A percentile compares a stretch with the other conserved stretches of the same genome.
These are phyloP conservation scores for Flaveria ramosissima DNA, from an alignment of 129 eudicot species.

Conservation along the genomic window DNA sequence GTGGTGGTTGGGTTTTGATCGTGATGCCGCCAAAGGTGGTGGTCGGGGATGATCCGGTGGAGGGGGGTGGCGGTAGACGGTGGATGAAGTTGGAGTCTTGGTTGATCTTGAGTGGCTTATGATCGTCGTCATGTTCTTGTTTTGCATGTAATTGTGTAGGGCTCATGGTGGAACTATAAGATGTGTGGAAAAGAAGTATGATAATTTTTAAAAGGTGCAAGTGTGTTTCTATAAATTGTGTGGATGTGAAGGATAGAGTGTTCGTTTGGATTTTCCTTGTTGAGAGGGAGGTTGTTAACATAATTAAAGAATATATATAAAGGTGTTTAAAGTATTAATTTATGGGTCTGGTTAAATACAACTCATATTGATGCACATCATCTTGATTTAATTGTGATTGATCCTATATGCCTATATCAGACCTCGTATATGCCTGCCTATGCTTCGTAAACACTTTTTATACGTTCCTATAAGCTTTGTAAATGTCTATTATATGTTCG, in stretches of 20 bases:
- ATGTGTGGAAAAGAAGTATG: not conserved
- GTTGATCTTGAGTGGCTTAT: conserved; percentile 38
- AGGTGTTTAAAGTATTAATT: not conserved
- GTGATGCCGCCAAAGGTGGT: not conserved
- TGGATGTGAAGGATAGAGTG: not conserved
- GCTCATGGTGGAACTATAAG: conserved; percentile 35
- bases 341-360: too few species aligned
- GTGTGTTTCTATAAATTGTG: conserved; percentile 14
- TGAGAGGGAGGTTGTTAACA: conserved; percentile 26
- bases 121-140: conserved; percentile 35
- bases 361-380: too few species aligned
- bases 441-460: too few species aligned
- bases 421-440: too few species aligned
- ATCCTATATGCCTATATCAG: too few species aligned
- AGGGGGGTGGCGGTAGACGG: conserved; percentile 23
- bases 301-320: not conserved
- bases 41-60: conserved; percentile 41
- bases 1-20: conserved; percentile 11
- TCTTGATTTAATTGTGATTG: too few species aligned
- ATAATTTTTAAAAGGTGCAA: conserved; percentile 4
- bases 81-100: conserved; percentile 42
- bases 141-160: conserved; percentile 40
- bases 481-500: too few species aligned
- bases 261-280: conserved; percentile 23
- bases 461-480: too few species aligned